Percentiles rank a stretch among this genome's conserved stretches.
These are phyloP conservation scores for Rhodotorula paludigena DNA, from an alignment of 768 basidiomycete species.

Conservation along the genomic window DNA sequence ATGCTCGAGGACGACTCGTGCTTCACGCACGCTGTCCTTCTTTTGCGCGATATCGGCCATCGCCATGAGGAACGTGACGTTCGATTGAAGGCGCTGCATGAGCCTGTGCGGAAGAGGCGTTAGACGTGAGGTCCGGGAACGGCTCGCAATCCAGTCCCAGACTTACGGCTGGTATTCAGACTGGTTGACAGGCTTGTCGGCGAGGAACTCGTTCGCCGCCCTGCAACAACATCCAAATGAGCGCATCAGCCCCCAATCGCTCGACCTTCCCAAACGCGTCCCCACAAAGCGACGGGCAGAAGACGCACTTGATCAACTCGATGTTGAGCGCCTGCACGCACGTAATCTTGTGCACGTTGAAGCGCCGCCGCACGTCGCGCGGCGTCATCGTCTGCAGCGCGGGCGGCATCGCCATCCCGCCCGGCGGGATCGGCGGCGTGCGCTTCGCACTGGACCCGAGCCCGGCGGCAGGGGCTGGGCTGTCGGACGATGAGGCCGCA, in stretches of 20 bases:
- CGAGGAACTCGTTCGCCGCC: slow-evolving; percentile 17
- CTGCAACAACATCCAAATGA: too few species aligned
- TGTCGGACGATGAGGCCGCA: background rate
- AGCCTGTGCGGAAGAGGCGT: background rate
- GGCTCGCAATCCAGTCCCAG: background rate
- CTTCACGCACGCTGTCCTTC: background rate
- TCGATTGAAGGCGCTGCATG: slow-evolving; percentile 27
- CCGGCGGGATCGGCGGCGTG: background rate
- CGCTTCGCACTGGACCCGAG: background rate
- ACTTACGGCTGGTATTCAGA: slow-evolving; percentile 19
- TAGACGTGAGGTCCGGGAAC: background rate
- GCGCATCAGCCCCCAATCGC: background rate
- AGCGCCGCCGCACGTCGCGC: slow-evolving; percentile 25
- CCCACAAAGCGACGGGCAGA: background rate
- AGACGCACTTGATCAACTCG: slow-evolving; percentile 25
- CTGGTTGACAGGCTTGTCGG: slow-evolving; percentile 5
- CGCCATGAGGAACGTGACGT: slow-evolving; percentile 25
- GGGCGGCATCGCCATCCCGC: background rate
- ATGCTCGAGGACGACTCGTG: too few species aligned
- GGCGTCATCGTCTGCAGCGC: slow-evolving; percentile 21
- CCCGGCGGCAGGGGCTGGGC: background rate
- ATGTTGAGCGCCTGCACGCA: slow-evolving; percentile 26
- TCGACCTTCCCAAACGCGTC: background rate
- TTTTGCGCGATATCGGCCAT: slow-evolving; percentile 12
- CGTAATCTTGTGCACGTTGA: slow-evolving; percentile 24